Base-by-base conservation (phyloP, 345 rosid species). In the Leavenworthia alabamica region DNA sequence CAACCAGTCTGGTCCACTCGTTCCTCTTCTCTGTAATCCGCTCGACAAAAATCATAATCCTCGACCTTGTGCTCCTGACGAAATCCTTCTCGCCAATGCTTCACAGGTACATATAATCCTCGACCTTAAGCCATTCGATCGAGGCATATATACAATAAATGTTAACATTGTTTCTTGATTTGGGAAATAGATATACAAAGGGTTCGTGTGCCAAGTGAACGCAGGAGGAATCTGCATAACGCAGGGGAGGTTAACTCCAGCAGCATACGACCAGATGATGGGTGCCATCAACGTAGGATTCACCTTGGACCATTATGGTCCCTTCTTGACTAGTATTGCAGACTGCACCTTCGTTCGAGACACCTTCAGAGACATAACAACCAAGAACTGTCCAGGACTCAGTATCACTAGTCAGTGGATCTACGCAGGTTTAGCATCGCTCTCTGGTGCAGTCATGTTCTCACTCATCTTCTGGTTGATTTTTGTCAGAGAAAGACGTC, bases 1-100 rank as follows among this genome's bases (percentile, higher is more conserved):
- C 67, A 88, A 88, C 56, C 93, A 83, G 58, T 85, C 96, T 0
- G 96, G 96, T 56, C 88, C 93, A 0, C 61, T 69, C 14, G 66
- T 82, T 31, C 96, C 96, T 44, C 64, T 64, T 16, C 73, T 85
- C 28, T 88, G 96, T 68, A 80, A 67, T 69, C 89, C 82, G 0
- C 56, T 88, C 81, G 74, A 80, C 60, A 33, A 81, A 73, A 2
- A 78, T 58, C 62, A 42, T n/a, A 70, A 78, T 0, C 76, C 64
- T n/a, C 64, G 73, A 13, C 63, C 73, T 22, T 79, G 89, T 51
- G 74, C 77, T 17, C 48, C 73, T 1, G 67, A 71, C 28, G 83
- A 78, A 70, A 78, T 85, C 5, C 70, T 60, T 23, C 64, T 83
- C 2, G 53, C 57, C 51, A 75, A 79, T 66, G 92, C 93, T 6